Evolutionary conservation across 1,284 basidiomycete species (phyloP), one percentile per base, ranked within the genome.

Genomic region (Cutaneotrichosporon sp.): DNA sequence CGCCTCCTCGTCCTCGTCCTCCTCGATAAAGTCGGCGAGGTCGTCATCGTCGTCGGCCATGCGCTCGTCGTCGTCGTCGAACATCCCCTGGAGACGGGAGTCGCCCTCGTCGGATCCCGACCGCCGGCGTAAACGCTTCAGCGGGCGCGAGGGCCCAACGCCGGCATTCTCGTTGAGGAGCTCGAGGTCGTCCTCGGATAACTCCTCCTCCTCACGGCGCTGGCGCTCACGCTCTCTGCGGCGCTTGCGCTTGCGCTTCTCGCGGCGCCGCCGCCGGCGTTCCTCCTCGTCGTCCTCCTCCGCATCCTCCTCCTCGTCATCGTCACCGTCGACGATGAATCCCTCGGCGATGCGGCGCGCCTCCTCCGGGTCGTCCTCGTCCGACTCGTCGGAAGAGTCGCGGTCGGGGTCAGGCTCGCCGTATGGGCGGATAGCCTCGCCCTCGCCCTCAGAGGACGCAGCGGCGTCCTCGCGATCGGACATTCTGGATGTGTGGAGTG

Each of bases 141-240:
- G 57, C 1, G 75, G 72, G 27, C 74, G 67, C 10, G 82, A 71
- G 84, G 85, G 70, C 82, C 65, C 67, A 22, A 68, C 45, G 11
- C 95, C 94, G 4, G 92, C 93, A 71, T 98, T 99, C 83, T 99
- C 97, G 73, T 92, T 91, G 24, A 99, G 79, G 10, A 99, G 84
- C 57, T 95, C 95, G 58, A 99, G 81, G 74, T 99, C 97, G 72
- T 99, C 97, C 58, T 98, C 95, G 68, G 72, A 74, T 13, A 77
- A 55, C 33, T 82, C 90, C 62, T 88, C 87, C 38, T 67, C 72
- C 54, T 70, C 65, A 14, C 65, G 64, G 18, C 65, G 58, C 54
- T 61, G 55, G n/a, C 60, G 63, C 54, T 66, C 58, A 56, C 64
- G 67, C 64, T 73, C 71, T 59, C 69, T 73, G 10, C 54, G 42